These are phyloP conservation scores for Lagerstroemia fauriei DNA, from an alignment of 441 rosid species.

Conservation along the genomic window DNA sequence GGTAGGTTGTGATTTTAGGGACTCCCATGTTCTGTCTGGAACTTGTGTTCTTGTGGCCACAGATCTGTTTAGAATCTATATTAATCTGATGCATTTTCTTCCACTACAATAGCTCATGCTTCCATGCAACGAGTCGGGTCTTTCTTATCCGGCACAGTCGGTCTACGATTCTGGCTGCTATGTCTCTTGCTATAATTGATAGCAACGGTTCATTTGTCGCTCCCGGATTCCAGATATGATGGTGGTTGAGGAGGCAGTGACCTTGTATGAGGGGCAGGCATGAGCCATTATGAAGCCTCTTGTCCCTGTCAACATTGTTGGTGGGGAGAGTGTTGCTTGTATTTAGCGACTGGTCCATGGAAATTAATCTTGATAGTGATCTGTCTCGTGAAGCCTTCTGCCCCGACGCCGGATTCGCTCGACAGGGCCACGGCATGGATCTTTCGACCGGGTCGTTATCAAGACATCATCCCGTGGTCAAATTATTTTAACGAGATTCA, in stretches of 20 bases:
- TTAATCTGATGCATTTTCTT: neutral
- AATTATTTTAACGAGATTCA: no score
- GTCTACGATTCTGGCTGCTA: neutral
- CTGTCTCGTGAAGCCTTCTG: neutral
- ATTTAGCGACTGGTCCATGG: neutral
- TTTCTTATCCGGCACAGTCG: neutral
- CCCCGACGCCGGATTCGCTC: neutral
- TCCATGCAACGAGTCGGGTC: neutral
- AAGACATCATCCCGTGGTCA: neutral
- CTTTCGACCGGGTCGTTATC: neutral
- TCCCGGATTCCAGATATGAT: neutral
- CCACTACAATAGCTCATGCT: neutral
- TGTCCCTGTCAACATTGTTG: neutral
- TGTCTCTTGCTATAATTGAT: neutral
- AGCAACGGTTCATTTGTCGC: neutral
- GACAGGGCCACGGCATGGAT: neutral
- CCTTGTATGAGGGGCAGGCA: neutral
- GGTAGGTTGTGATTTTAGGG: constrained; percentile 17
- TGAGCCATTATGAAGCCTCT: neutral
- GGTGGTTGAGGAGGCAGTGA: neutral
- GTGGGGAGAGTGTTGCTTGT: neutral
- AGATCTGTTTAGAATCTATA: neutral
- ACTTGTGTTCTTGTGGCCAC: neutral
- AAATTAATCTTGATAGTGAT: neutral
- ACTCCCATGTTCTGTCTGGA: neutral